These are phyloP conservation scores for Penicillium simplicissimum DNA, from an alignment of 495 filamentous ascomycete genomes.

Conservation along the genomic window DNA sequence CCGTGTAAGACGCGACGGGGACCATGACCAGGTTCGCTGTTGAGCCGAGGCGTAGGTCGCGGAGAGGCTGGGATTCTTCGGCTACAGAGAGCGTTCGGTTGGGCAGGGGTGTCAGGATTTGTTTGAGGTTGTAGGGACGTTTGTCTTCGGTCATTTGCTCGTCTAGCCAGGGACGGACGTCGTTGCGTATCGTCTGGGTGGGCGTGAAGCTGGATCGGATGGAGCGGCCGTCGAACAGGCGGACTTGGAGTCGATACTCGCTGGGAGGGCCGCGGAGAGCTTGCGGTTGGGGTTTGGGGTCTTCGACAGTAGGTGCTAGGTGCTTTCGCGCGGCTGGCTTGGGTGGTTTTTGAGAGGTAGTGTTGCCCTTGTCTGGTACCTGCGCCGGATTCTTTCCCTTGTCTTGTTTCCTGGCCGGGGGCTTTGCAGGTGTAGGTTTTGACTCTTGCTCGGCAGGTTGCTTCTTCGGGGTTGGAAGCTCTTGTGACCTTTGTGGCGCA, in stretches of 20 bases:
- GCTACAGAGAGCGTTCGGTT: constrained; percentile 68
- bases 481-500: background rate
- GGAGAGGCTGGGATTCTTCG: constrained; percentile 70
- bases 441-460: background rate
- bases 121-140: constrained; percentile 78
- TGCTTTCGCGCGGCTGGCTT: constrained; percentile 19
- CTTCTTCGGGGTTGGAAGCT: constrained; percentile 9
- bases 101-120: constrained; percentile 76
- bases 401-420: constrained; percentile 9
- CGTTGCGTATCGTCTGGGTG: constrained; percentile 58
- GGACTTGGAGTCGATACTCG: constrained; percentile 70
- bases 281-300: constrained; percentile 14
- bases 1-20: constrained; percentile 60
- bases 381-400: constrained; percentile 7
- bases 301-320: constrained; percentile 6
- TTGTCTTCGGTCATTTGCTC: constrained; percentile 45
- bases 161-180: constrained; percentile 81
- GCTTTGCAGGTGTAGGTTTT: constrained; percentile 9
- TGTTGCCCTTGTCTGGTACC: constrained; percentile 4
- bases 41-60: constrained; percentile 68
- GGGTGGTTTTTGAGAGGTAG: constrained; percentile 11
- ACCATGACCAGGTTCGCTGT: constrained; percentile 82
- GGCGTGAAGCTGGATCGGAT: constrained; percentile 71
- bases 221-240: constrained; percentile 80
- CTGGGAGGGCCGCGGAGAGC: constrained; percentile 30